Conservation (phyloP, 176 grass and related monocot species). For the Poa pratensis region DNA sequence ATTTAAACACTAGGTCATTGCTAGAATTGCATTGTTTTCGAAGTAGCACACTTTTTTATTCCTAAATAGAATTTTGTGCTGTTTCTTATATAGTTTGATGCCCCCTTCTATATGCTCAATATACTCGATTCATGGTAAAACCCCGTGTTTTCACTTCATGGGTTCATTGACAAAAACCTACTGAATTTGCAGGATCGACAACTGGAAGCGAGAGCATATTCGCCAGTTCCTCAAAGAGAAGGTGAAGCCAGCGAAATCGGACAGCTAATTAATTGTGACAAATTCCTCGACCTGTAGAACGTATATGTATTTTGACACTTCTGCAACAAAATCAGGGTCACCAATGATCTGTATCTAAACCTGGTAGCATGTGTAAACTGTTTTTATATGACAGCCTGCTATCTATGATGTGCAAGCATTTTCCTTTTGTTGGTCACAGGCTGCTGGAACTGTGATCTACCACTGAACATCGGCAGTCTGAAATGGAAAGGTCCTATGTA, state of each 20-base stretch:
- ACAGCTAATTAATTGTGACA: slow-evolving; percentile 33
- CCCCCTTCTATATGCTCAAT: neutral
- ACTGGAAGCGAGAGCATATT: slow-evolving; percentile 98
- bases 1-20: slow-evolving; percentile 30
- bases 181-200: slow-evolving; percentile 80
- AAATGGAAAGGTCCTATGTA: neutral
- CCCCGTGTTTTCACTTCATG: neutral
- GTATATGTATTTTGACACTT: neutral
- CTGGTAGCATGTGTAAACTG: neutral
- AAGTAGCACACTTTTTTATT: neutral
- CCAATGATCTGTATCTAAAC: neutral
- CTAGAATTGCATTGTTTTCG: neutral
- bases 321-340: neutral
- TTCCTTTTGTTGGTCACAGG: neutral
- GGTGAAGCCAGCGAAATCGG: slow-evolving; percentile 59
- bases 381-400: slow-evolving; percentile 15
- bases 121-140: slow-evolving; percentile 2
- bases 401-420: neutral
- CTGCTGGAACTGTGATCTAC: neutral
- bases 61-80: neutral
- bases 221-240: slow-evolving; percentile 86
- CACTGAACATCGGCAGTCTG: neutral
- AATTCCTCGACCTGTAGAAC: slow-evolving; percentile 6
- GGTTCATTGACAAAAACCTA: slow-evolving; percentile 3
- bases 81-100: neutral